Evolutionary conservation across 1,139 yeast species (phyloP).

Genomic region (Scheffersomyces titani): DNA sequence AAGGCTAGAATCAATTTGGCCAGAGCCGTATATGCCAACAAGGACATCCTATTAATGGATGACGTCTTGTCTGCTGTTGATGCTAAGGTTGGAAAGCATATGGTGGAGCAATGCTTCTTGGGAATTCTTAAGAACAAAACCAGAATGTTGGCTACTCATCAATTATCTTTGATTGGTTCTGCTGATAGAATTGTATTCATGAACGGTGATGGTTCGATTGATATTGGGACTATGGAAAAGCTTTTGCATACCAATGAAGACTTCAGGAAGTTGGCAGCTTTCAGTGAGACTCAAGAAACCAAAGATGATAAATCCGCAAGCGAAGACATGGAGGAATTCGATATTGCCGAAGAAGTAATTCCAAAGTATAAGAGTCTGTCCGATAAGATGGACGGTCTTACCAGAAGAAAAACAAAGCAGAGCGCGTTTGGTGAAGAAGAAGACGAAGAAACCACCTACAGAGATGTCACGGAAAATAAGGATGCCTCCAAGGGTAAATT

Average conservation of each 20-base stretch:
- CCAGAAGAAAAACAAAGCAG: background rate
- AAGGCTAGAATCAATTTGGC: conserved; percentile 50
- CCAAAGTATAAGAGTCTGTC: background rate
- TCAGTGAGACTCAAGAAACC: conserved; percentile 24
- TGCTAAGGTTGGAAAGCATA: conserved; percentile 50
- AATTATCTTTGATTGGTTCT: conserved; percentile 41
- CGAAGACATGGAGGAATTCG: conserved; percentile 16
- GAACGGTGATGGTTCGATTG: conserved; percentile 41
- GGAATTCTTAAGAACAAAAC: conserved; percentile 38
- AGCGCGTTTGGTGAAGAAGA: conserved; percentile 9
- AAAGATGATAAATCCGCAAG: conserved; percentile 14
- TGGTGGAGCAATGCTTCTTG: conserved; percentile 39
- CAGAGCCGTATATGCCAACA: conserved; percentile 44
- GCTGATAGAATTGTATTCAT: conserved; percentile 44
- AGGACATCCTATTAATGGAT: conserved; percentile 43
- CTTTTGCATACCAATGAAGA: conserved; percentile 26
- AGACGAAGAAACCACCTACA: conserved; percentile 17
- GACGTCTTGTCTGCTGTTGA: conserved; percentile 53
- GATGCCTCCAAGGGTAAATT: conserved; percentile 21
- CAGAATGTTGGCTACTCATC: conserved; percentile 50
- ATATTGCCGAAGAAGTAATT: background rate
- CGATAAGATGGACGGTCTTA: background rate
- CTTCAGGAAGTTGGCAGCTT: conserved; percentile 34
- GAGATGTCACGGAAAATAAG: conserved; percentile 13
- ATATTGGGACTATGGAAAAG: conserved; percentile 40